These are phyloP conservation scores for Exidia glandulosa DNA, from an alignment of 768 basidiomycete species.

Conservation along the genomic window DNA sequence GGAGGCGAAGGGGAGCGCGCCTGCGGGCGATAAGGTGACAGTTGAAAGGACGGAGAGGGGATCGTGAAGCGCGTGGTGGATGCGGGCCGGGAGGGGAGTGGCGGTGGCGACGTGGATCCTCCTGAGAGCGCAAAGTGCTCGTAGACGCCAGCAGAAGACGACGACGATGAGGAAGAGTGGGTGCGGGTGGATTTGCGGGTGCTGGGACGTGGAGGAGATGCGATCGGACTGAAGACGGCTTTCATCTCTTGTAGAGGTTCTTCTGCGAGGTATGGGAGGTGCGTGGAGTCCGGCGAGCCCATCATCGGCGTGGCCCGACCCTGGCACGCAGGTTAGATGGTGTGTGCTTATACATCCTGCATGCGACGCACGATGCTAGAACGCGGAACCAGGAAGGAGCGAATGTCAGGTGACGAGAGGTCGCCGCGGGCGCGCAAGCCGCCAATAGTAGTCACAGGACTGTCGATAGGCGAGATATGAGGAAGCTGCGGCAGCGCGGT, in stretches of 20 bases:
- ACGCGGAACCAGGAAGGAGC: neutral
- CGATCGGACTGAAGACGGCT: neutral
- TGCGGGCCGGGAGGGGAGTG: neutral
- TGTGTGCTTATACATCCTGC: neutral
- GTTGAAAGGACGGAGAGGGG: neutral
- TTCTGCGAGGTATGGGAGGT: neutral
- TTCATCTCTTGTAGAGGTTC: neutral
- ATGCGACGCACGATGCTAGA: neutral
- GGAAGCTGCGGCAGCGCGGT: neutral
- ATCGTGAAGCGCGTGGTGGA: neutral
- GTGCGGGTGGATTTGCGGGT: neutral
- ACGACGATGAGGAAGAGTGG: neutral
- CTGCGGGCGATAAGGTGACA: neutral
- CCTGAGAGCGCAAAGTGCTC: neutral
- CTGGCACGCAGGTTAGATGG: neutral
- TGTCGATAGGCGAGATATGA: neutral
- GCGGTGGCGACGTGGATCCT: neutral
- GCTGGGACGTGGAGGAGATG: neutral
- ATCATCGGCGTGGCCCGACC: neutral
- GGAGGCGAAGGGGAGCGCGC: neutral
- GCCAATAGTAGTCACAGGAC: neutral
- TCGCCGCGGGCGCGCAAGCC: neutral
- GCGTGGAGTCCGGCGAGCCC: neutral
- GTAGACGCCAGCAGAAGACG: neutral
- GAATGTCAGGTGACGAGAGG: neutral